These are phyloP conservation scores for Aspergillus calidoustus DNA, from an alignment of 2,329 filamentous ascomycete genomes.

Conservation along the genomic window DNA sequence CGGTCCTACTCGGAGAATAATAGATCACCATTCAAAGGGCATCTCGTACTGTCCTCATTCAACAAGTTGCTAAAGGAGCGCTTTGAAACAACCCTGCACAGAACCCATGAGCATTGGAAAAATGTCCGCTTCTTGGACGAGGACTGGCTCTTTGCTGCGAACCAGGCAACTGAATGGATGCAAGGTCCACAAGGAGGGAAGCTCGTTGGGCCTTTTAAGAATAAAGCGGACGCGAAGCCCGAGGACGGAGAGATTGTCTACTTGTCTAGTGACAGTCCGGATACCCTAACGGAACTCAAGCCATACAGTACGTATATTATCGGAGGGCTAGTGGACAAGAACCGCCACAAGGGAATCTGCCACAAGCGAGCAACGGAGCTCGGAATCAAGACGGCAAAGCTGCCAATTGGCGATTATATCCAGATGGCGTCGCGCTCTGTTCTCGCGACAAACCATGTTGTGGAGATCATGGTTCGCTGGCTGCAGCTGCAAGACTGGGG, in stretches of 20 bases:
- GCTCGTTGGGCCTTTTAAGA: conserved; percentile 63
- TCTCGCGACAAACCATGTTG: conserved; percentile 91
- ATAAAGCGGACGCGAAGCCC: conserved; percentile 37
- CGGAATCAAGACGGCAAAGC: conserved; percentile 82
- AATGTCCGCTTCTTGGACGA: conserved; percentile 73
- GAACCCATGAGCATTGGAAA: conserved; percentile 78
- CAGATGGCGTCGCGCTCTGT: conserved; percentile 86
- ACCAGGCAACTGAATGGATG: conserved; percentile 72
- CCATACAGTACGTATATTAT: conserved; percentile 91
- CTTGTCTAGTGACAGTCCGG: conserved; percentile 86
- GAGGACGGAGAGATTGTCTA: conserved; percentile 73
- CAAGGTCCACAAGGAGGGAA: conserved; percentile 57
- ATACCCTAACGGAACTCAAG: conserved; percentile 80
- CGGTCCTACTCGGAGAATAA: conserved; percentile 88
- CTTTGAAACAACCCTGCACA: conserved; percentile 75
- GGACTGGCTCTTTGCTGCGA: conserved; percentile 73
- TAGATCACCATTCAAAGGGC: conserved; percentile 67
- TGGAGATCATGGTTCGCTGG: conserved; percentile 96
- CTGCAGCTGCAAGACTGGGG: conserved; percentile 91
- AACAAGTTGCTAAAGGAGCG: conserved; percentile 73
- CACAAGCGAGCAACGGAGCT: conserved; percentile 76
- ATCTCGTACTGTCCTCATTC: conserved; percentile 80
- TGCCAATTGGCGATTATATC: conserved; percentile 96
- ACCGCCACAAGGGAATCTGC: conserved; percentile 92
- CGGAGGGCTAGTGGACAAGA: conserved; percentile 93